phyloP scores from a whole-genome alignment of 2,329 filamentous ascomycete genomes.

The Aspergillus fischeri region DNA sequence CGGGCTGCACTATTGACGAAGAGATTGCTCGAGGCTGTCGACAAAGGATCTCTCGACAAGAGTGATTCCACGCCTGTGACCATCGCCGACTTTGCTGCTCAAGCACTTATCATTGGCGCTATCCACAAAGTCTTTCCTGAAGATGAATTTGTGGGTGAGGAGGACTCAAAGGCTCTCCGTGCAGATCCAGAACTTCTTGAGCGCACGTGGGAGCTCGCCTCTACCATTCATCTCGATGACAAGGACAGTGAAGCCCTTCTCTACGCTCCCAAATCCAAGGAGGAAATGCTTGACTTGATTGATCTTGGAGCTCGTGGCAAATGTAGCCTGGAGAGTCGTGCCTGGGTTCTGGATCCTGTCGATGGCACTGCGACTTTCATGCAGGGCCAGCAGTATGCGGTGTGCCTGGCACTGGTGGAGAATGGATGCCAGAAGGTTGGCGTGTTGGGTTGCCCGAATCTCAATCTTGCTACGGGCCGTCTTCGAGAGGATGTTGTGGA shows the following conservation, averaged over 20 bases:
- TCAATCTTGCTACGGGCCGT: constrained; percentile 40
- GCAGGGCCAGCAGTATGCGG: constrained; percentile 58
- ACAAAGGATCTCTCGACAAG: constrained; percentile 53
- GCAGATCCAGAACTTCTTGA: constrained; percentile 45
- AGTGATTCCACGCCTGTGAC: constrained; percentile 59
- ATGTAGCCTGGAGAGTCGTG: constrained; percentile 38
- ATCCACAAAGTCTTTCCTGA: constrained; percentile 52
- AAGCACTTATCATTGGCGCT: constrained; percentile 58
- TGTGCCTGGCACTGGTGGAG: constrained; percentile 56
- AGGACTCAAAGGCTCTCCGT: constrained; percentile 53
- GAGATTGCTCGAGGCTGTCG: constrained; percentile 45
- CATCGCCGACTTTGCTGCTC: constrained; percentile 60
- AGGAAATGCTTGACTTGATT: constrained; percentile 60
- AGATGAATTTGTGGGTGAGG: constrained; percentile 60
- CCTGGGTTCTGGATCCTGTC: constrained; percentile 63
- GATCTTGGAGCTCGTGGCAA: constrained; percentile 51
- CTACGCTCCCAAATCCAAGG: constrained; percentile 41
- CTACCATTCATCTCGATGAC: constrained; percentile 31
- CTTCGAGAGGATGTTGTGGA: constrained; percentile 42
- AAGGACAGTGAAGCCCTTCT: constrained; percentile 32
- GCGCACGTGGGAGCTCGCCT: constrained; percentile 55
- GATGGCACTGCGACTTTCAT: constrained; percentile 63
- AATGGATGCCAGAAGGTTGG: constrained; percentile 55
- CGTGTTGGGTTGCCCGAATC: constrained; percentile 60
- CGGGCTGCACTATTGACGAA: constrained; percentile 57